Evolutionary conservation across 306 rosid species (phyloP).

Genomic region (Gastrolobium bilobum): DNA sequence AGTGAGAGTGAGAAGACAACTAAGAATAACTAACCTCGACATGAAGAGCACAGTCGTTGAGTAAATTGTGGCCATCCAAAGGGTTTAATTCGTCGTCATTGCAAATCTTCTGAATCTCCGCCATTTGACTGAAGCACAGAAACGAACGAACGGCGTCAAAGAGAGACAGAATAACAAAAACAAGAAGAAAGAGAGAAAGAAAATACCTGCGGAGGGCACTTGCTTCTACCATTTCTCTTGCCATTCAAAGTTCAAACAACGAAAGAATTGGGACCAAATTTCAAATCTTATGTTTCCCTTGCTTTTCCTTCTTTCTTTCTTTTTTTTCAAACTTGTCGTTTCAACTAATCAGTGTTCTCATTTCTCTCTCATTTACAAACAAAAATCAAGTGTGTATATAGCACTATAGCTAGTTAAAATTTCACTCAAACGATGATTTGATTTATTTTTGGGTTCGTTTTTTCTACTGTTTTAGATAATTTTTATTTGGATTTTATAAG

Average conservation of each 20-base stretch:
- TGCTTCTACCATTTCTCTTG: slow-evolving; percentile 26
- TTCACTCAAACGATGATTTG: no score
- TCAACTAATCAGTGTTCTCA: not conserved
- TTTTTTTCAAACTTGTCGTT: not conserved
- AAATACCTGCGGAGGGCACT: slow-evolving; percentile 60
- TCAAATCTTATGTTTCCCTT: not conserved
- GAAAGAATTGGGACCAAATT: slow-evolving; percentile 13
- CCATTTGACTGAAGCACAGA: slow-evolving; percentile 60
- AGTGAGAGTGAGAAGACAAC: not conserved
- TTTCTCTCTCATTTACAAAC: no score
- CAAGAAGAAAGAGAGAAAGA: not conserved
- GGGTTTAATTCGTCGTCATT: slow-evolving; percentile 48
- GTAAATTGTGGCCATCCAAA: slow-evolving; percentile 52
- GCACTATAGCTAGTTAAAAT: no score
- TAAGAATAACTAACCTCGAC: slow-evolving; percentile 54
- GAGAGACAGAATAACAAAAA: not conserved
- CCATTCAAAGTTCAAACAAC: not conserved
- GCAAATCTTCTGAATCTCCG: slow-evolving; percentile 54
- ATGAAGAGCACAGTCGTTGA: slow-evolving; percentile 62
- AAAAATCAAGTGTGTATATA: no score
- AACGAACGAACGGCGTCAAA: not conserved
- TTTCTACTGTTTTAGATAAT: no score
- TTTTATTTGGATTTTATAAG: no score
- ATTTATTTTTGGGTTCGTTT: no score
- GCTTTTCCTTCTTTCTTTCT: not conserved